phyloP scores from a whole-genome alignment of 257 asterid genomes.

The Cinchona pubescens region DNA sequence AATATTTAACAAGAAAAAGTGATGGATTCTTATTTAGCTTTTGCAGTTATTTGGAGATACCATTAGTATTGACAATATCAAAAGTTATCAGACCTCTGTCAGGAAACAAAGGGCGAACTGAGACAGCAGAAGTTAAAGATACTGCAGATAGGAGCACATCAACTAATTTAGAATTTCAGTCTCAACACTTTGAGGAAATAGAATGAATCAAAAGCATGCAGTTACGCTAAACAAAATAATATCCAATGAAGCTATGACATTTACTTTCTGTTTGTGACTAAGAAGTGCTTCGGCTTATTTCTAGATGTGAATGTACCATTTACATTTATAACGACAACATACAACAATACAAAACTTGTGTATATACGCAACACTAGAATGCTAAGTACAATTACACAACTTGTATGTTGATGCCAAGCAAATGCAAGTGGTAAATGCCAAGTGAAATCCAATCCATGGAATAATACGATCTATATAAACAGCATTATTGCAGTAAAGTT shows the following conservation, averaged over 20 bases:
- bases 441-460: neutral
- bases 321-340: no score
- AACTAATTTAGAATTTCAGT: neutral
- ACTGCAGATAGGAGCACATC: no score
- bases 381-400: neutral
- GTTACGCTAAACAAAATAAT: neutral
- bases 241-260: neutral
- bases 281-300: neutral
- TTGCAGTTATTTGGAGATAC: neutral
- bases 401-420: no score
- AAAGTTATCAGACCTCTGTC: neutral
- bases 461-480: neutral
- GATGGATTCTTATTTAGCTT: neutral
- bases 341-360: neutral
- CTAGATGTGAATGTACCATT: neutral
- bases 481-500: neutral
- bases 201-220: no score
- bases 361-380: neutral
- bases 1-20: neutral
- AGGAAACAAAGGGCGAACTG: neutral
- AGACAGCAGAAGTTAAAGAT: neutral
- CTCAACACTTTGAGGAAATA: no score
- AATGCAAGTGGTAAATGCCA: neutral
- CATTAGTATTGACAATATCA: neutral
- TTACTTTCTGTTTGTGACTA: neutral